These are phyloP conservation scores for Paragyromitra xinjiangensis DNA, from an alignment of 495 filamentous ascomycete species.

Conservation along the genomic window DNA sequence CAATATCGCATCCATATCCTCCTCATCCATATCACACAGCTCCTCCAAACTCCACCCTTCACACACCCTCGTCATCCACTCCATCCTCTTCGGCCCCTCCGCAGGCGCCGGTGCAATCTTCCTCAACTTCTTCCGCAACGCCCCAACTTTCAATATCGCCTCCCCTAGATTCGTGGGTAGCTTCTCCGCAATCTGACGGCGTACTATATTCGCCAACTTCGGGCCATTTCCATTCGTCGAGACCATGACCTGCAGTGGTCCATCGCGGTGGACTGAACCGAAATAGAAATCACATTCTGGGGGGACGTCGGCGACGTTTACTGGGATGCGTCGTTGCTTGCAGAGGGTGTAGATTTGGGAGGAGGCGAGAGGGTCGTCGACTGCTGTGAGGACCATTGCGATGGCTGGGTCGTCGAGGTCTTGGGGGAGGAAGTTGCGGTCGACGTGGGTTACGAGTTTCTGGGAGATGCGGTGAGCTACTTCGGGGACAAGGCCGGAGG, in stretches of 20 bases:
- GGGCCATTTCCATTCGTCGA: constrained; percentile 97
- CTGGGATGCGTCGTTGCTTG: constrained; percentile 81
- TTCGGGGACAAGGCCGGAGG: constrained; percentile 83
- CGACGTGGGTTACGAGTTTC: constrained; percentile 76
- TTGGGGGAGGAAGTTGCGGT: constrained; percentile 80
- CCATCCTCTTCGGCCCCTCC: constrained; percentile 89
- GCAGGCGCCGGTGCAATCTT: constrained; percentile 74
- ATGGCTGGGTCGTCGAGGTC: constrained; percentile 74
- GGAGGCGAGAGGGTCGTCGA: constrained; percentile 90
- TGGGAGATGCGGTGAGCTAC: constrained; percentile 80
- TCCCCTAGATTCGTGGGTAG: constrained; percentile 80
- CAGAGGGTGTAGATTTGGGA: constrained; percentile 90
- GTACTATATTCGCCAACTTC: constrained; percentile 84
- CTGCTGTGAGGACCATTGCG: constrained; percentile 88
- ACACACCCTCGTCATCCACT: constrained; percentile 93
- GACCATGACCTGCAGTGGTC: constrained; percentile 96
- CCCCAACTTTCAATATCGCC: constrained; percentile 84
- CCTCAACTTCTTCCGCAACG: constrained; percentile 78
- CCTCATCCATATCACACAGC: constrained; percentile 81
- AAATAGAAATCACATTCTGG: constrained; percentile 99
- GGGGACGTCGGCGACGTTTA: constrained; percentile 96
- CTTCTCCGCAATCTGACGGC: constrained; percentile 78
- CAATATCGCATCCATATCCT: constrained; percentile 82
- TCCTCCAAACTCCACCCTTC: constrained; percentile 87
- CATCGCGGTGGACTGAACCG: constrained; percentile 91